Conservation (phyloP, 2,329 filamentous ascomycete species). For the Albifimbria verrucaria region DNA sequence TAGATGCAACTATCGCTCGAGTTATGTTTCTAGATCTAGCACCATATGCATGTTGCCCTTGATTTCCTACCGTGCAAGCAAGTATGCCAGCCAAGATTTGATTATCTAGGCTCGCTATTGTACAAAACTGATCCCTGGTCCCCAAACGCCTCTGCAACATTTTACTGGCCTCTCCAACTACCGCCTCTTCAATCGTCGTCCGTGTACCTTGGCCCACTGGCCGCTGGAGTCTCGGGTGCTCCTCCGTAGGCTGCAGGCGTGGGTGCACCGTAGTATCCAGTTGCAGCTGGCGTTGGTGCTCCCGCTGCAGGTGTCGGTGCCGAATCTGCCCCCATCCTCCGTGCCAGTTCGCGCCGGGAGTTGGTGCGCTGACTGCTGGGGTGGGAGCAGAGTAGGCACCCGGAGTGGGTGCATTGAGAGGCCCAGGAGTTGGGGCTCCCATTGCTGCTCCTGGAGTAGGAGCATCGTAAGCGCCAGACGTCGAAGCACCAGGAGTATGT, state of each 20-base stretch:
- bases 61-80: background rate
- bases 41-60: background rate
- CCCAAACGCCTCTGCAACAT: background rate
- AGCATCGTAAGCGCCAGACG: conserved; percentile 59
- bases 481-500: conserved; percentile 49
- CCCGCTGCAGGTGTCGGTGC: conserved; percentile 64
- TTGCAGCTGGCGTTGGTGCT: conserved; percentile 66
- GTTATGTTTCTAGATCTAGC: background rate
- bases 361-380: conserved; percentile 63
- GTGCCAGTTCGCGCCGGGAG: conserved; percentile 63
- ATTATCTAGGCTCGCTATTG: background rate
- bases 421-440: conserved; percentile 59
- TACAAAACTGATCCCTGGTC: background rate
- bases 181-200: conserved; percentile 41
- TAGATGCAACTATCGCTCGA: too few species aligned
- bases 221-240: conserved; percentile 59
- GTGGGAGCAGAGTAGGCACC: conserved; percentile 65
- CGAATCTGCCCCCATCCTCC: conserved; percentile 59
- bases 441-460: conserved; percentile 61
- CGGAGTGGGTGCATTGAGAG: conserved; percentile 67
- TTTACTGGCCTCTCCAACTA: background rate
- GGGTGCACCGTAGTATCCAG: conserved; percentile 56
- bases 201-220: conserved; percentile 52
- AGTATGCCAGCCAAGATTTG: background rate
- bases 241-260: conserved; percentile 60